Evolutionary conservation across 2,329 filamentous ascomycete species (phyloP).

Genomic region (Talaromyces sp.): DNA sequence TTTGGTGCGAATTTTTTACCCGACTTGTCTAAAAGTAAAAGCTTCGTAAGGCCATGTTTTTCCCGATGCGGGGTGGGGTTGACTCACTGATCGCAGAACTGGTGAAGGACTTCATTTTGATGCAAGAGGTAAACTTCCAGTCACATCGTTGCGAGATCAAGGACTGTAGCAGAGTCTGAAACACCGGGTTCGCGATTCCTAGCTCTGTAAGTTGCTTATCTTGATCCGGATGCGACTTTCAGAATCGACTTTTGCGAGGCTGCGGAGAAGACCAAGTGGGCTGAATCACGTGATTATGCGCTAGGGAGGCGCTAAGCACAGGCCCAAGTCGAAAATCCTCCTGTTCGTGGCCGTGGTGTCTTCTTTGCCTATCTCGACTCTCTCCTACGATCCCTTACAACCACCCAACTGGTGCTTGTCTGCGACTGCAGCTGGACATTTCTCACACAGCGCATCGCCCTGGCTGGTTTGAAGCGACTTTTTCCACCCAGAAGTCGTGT

Average conservation of each 20-base stretch:
- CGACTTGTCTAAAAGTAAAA: conserved; percentile 49
- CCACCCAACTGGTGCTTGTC: not conserved
- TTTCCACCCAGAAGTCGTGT: conserved; percentile 23
- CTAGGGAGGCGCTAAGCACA: conserved; percentile 22
- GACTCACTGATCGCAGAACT: conserved; percentile 50
- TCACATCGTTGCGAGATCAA: conserved; percentile 18
- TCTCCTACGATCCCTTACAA: conserved; percentile 13
- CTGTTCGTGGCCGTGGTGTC: conserved; percentile 20
- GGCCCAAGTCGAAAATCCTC: conserved; percentile 36
- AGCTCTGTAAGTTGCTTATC: not conserved
- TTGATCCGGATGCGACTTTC: not conserved
- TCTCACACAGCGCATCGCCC: not conserved
- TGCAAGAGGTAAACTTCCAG: not conserved
- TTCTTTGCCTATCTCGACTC: conserved; percentile 23
- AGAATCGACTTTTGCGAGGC: conserved; percentile 1
- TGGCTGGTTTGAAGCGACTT: conserved; percentile 21
- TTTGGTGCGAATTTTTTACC: conserved; percentile 75
- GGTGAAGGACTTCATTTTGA: conserved; percentile 44
- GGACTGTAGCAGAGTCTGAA: not conserved
- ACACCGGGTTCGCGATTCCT: not conserved
- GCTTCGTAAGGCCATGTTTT: conserved; percentile 9
- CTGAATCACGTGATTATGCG: conserved; percentile 28
- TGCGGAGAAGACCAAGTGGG: conserved; percentile 22
- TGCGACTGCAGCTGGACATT: not conserved
- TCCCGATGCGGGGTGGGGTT: conserved; percentile 7